These are phyloP conservation scores for Pelargonium australe DNA, from an alignment of 441 rosid species.

Conservation along the genomic window DNA sequence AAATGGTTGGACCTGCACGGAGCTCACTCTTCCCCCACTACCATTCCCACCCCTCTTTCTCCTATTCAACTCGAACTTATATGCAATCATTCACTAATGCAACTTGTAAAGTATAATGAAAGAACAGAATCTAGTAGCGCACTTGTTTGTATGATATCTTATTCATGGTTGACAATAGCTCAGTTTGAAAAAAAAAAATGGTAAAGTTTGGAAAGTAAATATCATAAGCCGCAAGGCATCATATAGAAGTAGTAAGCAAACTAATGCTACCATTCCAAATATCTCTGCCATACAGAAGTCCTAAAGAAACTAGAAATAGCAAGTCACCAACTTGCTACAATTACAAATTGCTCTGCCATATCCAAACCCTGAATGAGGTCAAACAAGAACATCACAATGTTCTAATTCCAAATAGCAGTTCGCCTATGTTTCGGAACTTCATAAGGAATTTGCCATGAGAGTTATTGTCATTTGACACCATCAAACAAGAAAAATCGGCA, in stretches of 20 bases:
- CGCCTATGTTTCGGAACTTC: neutral
- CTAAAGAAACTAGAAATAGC: neutral
- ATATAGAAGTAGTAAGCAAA: neutral
- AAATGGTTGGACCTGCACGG: neutral
- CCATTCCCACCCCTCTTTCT: neutral
- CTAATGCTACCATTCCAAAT: neutral
- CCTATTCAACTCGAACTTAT: neutral
- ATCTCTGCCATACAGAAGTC: neutral
- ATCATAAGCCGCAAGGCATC: neutral
- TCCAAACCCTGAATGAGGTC: neutral
- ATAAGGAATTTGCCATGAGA: neutral
- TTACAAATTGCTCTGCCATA: neutral
- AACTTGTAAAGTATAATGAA: neutral
- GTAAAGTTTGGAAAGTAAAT: neutral
- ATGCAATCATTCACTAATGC: neutral
- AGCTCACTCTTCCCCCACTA: neutral
- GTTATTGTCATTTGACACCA: neutral
- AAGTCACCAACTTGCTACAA: neutral
- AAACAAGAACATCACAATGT: neutral
- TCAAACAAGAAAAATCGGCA: neutral
- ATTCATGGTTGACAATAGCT: neutral
- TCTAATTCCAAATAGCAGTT: constrained; percentile 2
- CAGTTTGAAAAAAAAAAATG: neutral
- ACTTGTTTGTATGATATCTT: neutral
- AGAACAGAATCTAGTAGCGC: neutral